These are phyloP conservation scores for Gossypium mustelinum DNA, from an alignment of 345 rosid genomes.

Conservation along the genomic window DNA sequence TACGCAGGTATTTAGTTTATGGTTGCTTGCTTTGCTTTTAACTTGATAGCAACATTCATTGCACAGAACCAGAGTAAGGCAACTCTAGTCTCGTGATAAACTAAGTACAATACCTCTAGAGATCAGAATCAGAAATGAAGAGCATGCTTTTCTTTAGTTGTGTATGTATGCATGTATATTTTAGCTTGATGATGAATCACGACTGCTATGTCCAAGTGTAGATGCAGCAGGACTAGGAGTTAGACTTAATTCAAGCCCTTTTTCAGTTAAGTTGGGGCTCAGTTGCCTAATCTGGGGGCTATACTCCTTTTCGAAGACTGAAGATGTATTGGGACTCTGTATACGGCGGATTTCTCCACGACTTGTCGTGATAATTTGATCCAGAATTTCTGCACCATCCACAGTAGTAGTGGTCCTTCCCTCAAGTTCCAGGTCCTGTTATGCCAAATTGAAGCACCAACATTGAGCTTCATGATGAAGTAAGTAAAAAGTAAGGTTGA, in stretches of 20 bases:
- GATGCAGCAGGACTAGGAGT: slow-evolving; percentile 53
- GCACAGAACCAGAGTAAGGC: too few relatives aligned
- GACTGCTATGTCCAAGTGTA: slow-evolving; percentile 30
- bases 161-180: background rate
- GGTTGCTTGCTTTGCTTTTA: too few relatives aligned
- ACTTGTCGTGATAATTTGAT: slow-evolving; percentile 59
- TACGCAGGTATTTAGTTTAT: too few relatives aligned
- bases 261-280: slow-evolving; percentile 28
- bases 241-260: slow-evolving; percentile 28
- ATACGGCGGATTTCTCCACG: slow-evolving; percentile 59
- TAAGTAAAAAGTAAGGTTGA: background rate
- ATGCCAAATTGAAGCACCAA: too few relatives aligned
- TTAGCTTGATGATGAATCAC: slow-evolving; percentile 21
- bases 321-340: slow-evolving; percentile 49
- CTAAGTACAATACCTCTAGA: too few relatives aligned
- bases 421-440: slow-evolving; percentile 41
- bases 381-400: slow-evolving; percentile 56
- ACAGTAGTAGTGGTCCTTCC: slow-evolving; percentile 30
- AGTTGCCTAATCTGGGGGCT: slow-evolving; percentile 37
- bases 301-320: slow-evolving; percentile 31
- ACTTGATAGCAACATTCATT: too few relatives aligned
- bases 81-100: too few relatives aligned
- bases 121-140: background rate
- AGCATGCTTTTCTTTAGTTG: slow-evolving; percentile 19
- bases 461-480: background rate